A percentile compares a stretch with the other conserved stretches of the same genome.
phyloP scores from a whole-genome alignment of 306 rosid genomes.

The Dalbergia cultrata region DNA sequence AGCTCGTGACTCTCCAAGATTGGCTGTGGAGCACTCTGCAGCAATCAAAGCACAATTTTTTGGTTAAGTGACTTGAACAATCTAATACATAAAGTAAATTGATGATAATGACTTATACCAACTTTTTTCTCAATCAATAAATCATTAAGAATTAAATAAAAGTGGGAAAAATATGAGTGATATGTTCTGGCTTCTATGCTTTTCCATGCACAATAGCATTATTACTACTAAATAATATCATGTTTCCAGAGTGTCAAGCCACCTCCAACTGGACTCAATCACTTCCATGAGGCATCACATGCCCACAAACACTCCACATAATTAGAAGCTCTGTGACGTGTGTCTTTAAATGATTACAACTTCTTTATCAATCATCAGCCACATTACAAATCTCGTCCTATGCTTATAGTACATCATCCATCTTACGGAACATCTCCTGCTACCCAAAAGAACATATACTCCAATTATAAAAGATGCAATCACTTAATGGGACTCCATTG shows the following conservation, averaged over 20 bases:
- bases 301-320: constrained; percentile 3
- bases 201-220: background rate
- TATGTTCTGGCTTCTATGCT: background rate
- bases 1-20: constrained; percentile 89
- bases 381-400: background rate
- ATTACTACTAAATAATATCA: background rate
- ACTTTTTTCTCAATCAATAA: background rate
- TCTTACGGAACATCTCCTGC: background rate
- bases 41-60: constrained; percentile 29
- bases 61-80: constrained; percentile 15
- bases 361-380: background rate
- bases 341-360: background rate
- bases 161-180: background rate
- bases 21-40: constrained; percentile 92
- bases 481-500: background rate
- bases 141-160: background rate
- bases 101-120: background rate
- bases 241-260: background rate
- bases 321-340: background rate
- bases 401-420: background rate
- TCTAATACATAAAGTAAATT: background rate
- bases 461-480: background rate
- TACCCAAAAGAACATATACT: background rate
- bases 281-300: background rate
- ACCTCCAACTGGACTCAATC: constrained; percentile 7